Evolutionary conservation across 352 stramenopile genomes (phyloP), one percentile per base, ranked within the genome.

Genomic region (Pythium biforme): DNA sequence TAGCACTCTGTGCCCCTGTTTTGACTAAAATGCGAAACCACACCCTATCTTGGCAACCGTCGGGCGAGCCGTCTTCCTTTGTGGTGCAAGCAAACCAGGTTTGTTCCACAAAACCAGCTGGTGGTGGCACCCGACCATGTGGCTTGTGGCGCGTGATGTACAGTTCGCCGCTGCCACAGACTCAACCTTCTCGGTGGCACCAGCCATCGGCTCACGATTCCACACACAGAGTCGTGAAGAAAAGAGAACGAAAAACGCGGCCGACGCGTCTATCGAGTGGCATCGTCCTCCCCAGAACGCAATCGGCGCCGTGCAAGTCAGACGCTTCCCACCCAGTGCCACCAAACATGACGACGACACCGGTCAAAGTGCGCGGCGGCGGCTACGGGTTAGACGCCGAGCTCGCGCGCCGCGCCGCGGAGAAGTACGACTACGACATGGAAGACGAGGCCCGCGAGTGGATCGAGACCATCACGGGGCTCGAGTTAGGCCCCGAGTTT

Each of bases 371-470:
- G 48, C 81, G 86, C 53, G 82, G 80, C 37, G 88, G 84, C 50
- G 87, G 88, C 62, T 97, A 92, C 64, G 90, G 90, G 4, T 82
- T 97, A 26, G 90, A 97, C 67, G 90, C 90, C 3, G 88, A 97
- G 77, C 79, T 97, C 20, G 90, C 90, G 46, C 74, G 75, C 25
- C 88, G 81, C 46, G 87, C 86, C 6, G 84, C 86, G n/a, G 84
- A 92, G 54, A 84, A 81, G 43, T 97, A 97, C 71, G 89, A 97
- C 75, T 88, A 91, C 68, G 79, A 88, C 27, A 85, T 90, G 73
- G 89, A 97, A 73, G 62, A 79, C 51, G 85, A 96, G 62, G 89
- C 86, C 39, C 83, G 83, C 54, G 76, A 78, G 55, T 97, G 89
- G 90, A 85, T 97, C 62, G 86, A 96, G 62, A 69, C 67, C 26